Percentiles rank a stretch among this genome's conserved stretches.
These are phyloP conservation scores for Chalciporus chontae DNA, from an alignment of 768 basidiomycete genomes.

Conservation along the genomic window DNA sequence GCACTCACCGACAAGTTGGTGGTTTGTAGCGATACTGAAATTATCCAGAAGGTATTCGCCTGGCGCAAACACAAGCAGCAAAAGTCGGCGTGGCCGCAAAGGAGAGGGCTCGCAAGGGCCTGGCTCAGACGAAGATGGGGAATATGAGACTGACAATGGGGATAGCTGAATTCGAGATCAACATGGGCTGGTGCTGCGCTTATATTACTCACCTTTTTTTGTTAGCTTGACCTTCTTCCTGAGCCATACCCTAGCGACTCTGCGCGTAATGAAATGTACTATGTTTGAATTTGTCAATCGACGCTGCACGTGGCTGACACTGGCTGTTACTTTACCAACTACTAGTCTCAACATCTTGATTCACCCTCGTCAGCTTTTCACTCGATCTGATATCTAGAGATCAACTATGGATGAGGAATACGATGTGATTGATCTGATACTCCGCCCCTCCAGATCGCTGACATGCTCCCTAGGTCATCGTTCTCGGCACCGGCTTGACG, in stretches of 20 bases:
- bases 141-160: conserved; percentile 20
- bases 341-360: conserved; percentile 6
- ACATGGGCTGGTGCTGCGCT: neutral
- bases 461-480: conserved; percentile 59
- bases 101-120: conserved; percentile 2
- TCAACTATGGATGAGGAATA: conserved; percentile 96
- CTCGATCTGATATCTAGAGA: conserved; percentile 12
- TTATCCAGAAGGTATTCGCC: conserved; percentile 27
- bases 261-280: conserved; percentile 10
- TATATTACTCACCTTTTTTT: neutral
- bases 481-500: conserved; percentile 94
- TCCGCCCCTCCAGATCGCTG: conserved; percentile 9
- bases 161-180: conserved; percentile 2
- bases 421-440: conserved; percentile 57
- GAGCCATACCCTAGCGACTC: conserved; percentile 1
- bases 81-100: conserved; percentile 18
- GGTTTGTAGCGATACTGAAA: conserved; percentile 19
- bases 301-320: conserved; percentile 24
- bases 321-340: conserved; percentile 16
- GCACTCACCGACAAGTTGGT: conserved; percentile 5
- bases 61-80: conserved; percentile 6
- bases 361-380: conserved; percentile 8
- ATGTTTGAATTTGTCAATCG: conserved; percentile 7
- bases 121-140: conserved; percentile 17
- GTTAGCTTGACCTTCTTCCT: conserved; percentile 1